Base-by-base conservation (phyloP, 2,329 filamentous ascomycete species). In the Aspergillus vadensis region DNA sequence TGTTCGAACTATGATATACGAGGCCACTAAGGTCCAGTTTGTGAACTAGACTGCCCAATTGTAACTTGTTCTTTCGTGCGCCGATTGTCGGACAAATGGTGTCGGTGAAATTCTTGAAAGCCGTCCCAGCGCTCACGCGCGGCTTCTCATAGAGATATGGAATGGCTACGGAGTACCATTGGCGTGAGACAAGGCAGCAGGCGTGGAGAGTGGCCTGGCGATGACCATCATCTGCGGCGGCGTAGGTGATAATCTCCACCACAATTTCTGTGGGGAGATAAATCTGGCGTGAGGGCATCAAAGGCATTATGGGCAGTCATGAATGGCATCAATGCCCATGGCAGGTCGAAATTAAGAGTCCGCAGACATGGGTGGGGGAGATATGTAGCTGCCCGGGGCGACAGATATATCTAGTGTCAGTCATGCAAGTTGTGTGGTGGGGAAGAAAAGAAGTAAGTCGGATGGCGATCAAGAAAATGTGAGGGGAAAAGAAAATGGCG, bases 1-100 rank as follows among this genome's bases (percentile, higher is more conserved):
- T 84, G 65, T 84, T 86, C 58, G 79, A 82, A 62, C 83, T 83
- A 65, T 87, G 82, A 65, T 88, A 85, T 2, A 87, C 84, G 15
- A 88, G 80, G 43, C 71, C 65, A 10, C 79, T 77, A 72, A 88
- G 77, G 66, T 87, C 78, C 39, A 88, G 75, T 10, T 74, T 69
- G 38, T 79, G 80, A 14, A 88, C 82, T 48, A 86, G 71, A n/a
- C 73, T 73, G 0, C 82, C 80, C 19, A 81, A 66, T 41, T 75
- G 70, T 43, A 82, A 65, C 14, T 80, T 79, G 54, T 78, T 81
- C 58, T 79, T 80, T 32, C 80, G 80, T 27, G 82, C 77, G 6
- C 70, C 70, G 32, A 73, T 54, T 6, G 71, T 80, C 0, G 85
- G 84, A 61, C 82, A 85, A 44, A 88, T 78, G 0, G 84, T 83